Evolutionary conservation across 169 alveolate species (phyloP).

Genomic region (Plasmodium gallinaceum): DNA sequence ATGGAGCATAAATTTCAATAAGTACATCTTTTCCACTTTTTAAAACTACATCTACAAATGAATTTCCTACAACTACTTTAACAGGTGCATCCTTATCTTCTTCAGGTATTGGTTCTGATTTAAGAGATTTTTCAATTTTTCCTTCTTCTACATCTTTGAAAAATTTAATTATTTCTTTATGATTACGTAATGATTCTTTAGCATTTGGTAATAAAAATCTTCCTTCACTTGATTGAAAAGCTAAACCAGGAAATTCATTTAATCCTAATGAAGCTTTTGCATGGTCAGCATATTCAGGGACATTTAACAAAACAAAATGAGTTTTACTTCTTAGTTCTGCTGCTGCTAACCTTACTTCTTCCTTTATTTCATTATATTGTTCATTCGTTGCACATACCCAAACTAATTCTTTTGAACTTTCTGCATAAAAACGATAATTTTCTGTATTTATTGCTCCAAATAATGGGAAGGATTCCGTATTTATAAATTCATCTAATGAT

Average conservation of each 20-base stretch:
- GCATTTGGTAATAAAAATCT: slow-evolving; percentile 79
- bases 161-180: slow-evolving; percentile 78
- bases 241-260: slow-evolving; percentile 83
- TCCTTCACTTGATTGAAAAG: slow-evolving; percentile 83
- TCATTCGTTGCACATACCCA: slow-evolving; percentile 86
- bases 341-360: slow-evolving; percentile 70
- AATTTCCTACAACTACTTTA: slow-evolving; percentile 83
- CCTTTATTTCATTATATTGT: slow-evolving; percentile 82
- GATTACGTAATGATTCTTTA: slow-evolving; percentile 47
- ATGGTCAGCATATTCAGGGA: slow-evolving; percentile 74
- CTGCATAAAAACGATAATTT: slow-evolving; percentile 83
- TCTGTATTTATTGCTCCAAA: slow-evolving; percentile 84
- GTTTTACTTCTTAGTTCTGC: slow-evolving; percentile 67
- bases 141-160: slow-evolving; percentile 86
- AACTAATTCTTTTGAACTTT: slow-evolving; percentile 82
- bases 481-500: slow-evolving; percentile 76
- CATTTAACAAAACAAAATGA: slow-evolving; percentile 59
- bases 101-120: slow-evolving; percentile 86
- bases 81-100: slow-evolving; percentile 81
- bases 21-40: slow-evolving; percentile 80
- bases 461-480: slow-evolving; percentile 83
- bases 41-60: slow-evolving; percentile 79
- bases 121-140: slow-evolving; percentile 78
- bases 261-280: slow-evolving; percentile 69
- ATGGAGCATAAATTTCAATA: slow-evolving; percentile 85